Percentiles rank a stretch among this genome's conserved stretches.
These are phyloP conservation scores for Hypericum androsaemum DNA, from an alignment of 345 rosid species.

Conservation along the genomic window DNA sequence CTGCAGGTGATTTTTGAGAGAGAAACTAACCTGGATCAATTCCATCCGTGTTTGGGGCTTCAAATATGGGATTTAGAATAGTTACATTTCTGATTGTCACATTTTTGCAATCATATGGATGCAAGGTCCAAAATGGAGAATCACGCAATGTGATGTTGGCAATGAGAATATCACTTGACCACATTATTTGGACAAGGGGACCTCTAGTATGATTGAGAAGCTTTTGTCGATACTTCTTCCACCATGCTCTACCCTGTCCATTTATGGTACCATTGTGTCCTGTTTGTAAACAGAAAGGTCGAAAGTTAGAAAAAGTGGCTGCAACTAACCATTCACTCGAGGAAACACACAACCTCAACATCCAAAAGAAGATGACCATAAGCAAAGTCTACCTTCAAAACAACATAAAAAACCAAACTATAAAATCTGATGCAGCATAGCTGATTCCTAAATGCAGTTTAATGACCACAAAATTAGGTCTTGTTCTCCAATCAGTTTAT, in stretches of 20 bases:
- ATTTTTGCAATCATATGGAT: slow-evolving; percentile 98
- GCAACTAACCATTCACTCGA: too few relatives aligned
- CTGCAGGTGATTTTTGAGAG: neutral
- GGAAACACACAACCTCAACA: too few relatives aligned
- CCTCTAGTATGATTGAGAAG: slow-evolving; percentile 93
- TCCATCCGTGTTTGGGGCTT: slow-evolving; percentile 97
- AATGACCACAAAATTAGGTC: too few relatives aligned
- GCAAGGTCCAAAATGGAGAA: slow-evolving; percentile 96
- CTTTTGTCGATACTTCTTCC: slow-evolving; percentile 89
- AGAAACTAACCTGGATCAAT: slow-evolving; percentile 75
- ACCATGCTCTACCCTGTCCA: slow-evolving; percentile 96
- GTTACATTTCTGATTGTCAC: slow-evolving; percentile 64
- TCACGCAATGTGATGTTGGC: slow-evolving; percentile 71
- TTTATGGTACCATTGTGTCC: slow-evolving; percentile 94
- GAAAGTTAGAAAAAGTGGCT: too few relatives aligned
- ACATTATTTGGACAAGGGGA: slow-evolving; percentile 90
- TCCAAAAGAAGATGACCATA: too few relatives aligned
- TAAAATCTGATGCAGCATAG: too few relatives aligned
- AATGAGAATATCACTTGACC: slow-evolving; percentile 80
- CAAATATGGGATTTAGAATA: slow-evolving; percentile 62
- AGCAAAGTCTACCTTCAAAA: too few relatives aligned
- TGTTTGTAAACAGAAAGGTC: slow-evolving; percentile 19
- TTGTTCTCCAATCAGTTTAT: too few relatives aligned
- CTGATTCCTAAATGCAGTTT: too few relatives aligned
- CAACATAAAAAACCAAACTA: too few relatives aligned